These are phyloP conservation scores for Fusarium sp. DNA, from an alignment of 2,329 filamentous ascomycete species.

Conservation along the genomic window DNA sequence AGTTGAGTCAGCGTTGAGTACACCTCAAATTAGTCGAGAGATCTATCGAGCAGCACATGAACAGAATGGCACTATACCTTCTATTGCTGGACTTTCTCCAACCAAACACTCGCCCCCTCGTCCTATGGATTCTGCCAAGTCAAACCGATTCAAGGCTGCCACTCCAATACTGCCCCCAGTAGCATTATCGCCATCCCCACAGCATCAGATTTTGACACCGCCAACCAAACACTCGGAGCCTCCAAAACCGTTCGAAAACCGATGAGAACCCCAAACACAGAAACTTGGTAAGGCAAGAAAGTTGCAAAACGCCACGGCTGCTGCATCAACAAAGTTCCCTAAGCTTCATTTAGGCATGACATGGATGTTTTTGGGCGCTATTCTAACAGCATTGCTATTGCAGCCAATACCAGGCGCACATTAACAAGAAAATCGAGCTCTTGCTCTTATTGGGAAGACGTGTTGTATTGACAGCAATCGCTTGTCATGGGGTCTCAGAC, in stretches of 20 bases:
- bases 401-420: slow-evolving; percentile 11
- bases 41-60: slow-evolving; percentile 45
- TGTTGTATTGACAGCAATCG: slow-evolving; percentile 7
- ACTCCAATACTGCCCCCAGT: slow-evolving; percentile 67
- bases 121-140: slow-evolving; percentile 46
- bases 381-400: slow-evolving; percentile 1
- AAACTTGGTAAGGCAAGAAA: slow-evolving; percentile 13
- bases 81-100: slow-evolving; percentile 62
- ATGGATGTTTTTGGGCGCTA: slow-evolving; percentile 4
- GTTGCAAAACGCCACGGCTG: slow-evolving; percentile 24
- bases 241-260: slow-evolving; percentile 34
- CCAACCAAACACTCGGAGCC: slow-evolving; percentile 62
- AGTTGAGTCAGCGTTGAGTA: slow-evolving; percentile 45
- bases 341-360: neutral
- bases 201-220: slow-evolving; percentile 68
- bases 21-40: slow-evolving; percentile 47
- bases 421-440: slow-evolving; percentile 8
- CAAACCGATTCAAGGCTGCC: slow-evolving; percentile 49
- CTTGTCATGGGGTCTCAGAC: slow-evolving; percentile 16
- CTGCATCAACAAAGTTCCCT: slow-evolving; percentile 6
- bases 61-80: slow-evolving; percentile 54
- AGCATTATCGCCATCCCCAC: slow-evolving; percentile 68
- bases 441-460: slow-evolving; percentile 3
- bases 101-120: slow-evolving; percentile 63
- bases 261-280: slow-evolving; percentile 25